Evolutionary conservation across 768 basidiomycete species (phyloP).

Genomic region (Russula lepida): DNA sequence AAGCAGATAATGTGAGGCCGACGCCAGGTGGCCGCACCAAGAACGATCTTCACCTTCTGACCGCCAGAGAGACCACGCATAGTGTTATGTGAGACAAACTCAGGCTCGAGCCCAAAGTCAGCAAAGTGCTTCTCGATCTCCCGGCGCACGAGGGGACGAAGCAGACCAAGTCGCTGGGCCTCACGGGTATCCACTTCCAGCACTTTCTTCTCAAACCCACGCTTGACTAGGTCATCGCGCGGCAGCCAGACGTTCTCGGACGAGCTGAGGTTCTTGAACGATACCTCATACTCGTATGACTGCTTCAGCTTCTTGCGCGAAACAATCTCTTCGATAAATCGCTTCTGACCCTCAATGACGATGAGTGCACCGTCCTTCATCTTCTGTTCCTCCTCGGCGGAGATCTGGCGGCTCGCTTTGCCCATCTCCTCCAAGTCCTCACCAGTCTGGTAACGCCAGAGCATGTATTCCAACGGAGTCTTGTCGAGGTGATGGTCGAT

Average conservation of each 20-base stretch:
- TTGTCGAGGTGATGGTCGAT: conserved; percentile 98
- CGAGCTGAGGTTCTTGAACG: conserved; percentile 89
- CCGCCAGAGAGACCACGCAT: conserved; percentile 99
- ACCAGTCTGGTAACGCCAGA: conserved; percentile 99
- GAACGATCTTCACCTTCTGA: conserved; percentile 99
- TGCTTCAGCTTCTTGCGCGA: conserved; percentile 97
- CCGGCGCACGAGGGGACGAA: conserved; percentile 93
- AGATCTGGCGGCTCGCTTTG: conserved; percentile 84
- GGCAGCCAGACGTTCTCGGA: conserved; percentile 98
- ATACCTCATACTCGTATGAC: conserved; percentile 97
- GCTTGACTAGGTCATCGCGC: conserved; percentile 94
- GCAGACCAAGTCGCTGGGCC: conserved; percentile 91
- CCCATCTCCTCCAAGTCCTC: conserved; percentile 95
- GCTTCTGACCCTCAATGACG: conserved; percentile 90
- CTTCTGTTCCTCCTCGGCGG: conserved; percentile 82
- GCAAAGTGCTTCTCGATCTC: conserved; percentile 99
- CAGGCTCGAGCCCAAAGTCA: conserved; percentile 97
- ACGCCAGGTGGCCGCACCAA: conserved; percentile 98
- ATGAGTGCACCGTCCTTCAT: conserved; percentile 92
- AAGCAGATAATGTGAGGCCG: conserved; percentile 95
- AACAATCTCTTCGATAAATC: conserved; percentile 86
- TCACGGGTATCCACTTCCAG: conserved; percentile 96
- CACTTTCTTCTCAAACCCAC: conserved; percentile 99
- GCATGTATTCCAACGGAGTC: conserved; percentile 97
- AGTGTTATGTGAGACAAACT: conserved; percentile 98